Evolutionary conservation across 2,329 filamentous ascomycete species (phyloP).

Genomic region (Botrytis tulipae): DNA sequence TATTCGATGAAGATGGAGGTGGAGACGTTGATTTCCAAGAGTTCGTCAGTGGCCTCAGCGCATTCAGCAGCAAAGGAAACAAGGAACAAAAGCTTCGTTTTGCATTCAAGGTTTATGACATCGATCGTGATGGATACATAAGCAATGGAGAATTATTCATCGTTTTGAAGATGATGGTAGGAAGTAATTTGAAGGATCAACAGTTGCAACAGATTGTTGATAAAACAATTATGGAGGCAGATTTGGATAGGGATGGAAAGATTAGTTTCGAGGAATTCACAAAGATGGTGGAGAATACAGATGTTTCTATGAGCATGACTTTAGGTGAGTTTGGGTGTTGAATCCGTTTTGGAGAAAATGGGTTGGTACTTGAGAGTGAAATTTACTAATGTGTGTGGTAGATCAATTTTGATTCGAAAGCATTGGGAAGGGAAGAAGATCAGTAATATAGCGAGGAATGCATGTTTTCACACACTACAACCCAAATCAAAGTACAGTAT

Average conservation of each 20-base stretch:
- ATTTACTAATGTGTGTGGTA: conserved; percentile 22
- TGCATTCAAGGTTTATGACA: conserved; percentile 99
- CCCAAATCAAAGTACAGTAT: background rate
- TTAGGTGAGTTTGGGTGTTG: conserved; percentile 52
- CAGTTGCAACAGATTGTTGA: conserved; percentile 99
- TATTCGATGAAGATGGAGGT: conserved; percentile 97
- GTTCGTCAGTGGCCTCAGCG: conserved; percentile 91
- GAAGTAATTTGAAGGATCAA: conserved; percentile 97
- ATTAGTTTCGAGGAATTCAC: conserved; percentile 99
- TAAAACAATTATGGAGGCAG: conserved; percentile 99
- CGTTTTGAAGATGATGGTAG: conserved; percentile 99
- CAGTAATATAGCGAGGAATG: background rate
- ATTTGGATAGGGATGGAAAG: conserved; percentile 92
- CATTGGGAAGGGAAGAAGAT: background rate
- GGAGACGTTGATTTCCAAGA: conserved; percentile 99
- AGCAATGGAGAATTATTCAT: conserved; percentile 99
- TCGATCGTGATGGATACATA: conserved; percentile 97
- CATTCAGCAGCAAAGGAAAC: conserved; percentile 97
- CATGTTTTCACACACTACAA: background rate
- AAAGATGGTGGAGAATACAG: conserved; percentile 97
- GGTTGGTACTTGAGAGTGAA: background rate
- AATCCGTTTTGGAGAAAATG: background rate
- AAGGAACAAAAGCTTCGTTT: conserved; percentile 98
- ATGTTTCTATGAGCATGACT: conserved; percentile 73
- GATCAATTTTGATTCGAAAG: conserved; percentile 34